Conservation (phyloP, 2,329 filamentous ascomycete genomes). For the Paecilomyces dactylethromorphus region DNA sequence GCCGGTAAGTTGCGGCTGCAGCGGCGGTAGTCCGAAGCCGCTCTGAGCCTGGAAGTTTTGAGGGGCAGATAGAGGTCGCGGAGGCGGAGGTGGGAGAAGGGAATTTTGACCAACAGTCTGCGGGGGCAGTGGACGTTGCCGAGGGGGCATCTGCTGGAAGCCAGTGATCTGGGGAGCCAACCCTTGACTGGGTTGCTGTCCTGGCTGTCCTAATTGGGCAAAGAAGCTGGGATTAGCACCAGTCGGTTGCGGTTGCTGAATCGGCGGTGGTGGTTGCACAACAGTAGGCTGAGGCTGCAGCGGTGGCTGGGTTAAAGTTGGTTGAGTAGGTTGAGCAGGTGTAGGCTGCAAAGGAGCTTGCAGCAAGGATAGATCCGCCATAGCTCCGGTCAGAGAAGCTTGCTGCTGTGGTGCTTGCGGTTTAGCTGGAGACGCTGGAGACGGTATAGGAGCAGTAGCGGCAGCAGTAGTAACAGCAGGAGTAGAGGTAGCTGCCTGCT, state of each 20-base stretch:
- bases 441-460: constrained; percentile 30
- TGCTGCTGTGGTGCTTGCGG: constrained; percentile 30
- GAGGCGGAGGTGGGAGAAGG: constrained; percentile 70
- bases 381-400: constrained; percentile 60
- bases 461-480: constrained; percentile 33
- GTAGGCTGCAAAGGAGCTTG: constrained; percentile 53
- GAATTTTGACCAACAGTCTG: constrained; percentile 54
- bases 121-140: constrained; percentile 67
- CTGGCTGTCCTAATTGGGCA: constrained; percentile 36
- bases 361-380: constrained; percentile 62
- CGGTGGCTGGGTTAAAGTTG: constrained; percentile 30
- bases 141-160: constrained; percentile 34
- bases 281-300: constrained; percentile 35
- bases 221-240: constrained; percentile 46
- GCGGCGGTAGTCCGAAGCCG: constrained; percentile 64
- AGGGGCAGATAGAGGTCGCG: constrained; percentile 79
- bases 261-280: constrained; percentile 30
- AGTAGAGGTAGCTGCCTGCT: constrained; percentile 39
- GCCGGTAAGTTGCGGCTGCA: constrained; percentile 83
- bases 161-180: constrained; percentile 32
- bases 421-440: constrained; percentile 21
- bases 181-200: constrained; percentile 14
- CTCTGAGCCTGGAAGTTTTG: constrained; percentile 67
- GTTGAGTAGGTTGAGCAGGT: constrained; percentile 40
- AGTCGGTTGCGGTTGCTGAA: constrained; percentile 28